phyloP scores from a whole-genome alignment of 225 moss, liverwort and hornwort genomes.

The Climacium dendroides region DNA sequence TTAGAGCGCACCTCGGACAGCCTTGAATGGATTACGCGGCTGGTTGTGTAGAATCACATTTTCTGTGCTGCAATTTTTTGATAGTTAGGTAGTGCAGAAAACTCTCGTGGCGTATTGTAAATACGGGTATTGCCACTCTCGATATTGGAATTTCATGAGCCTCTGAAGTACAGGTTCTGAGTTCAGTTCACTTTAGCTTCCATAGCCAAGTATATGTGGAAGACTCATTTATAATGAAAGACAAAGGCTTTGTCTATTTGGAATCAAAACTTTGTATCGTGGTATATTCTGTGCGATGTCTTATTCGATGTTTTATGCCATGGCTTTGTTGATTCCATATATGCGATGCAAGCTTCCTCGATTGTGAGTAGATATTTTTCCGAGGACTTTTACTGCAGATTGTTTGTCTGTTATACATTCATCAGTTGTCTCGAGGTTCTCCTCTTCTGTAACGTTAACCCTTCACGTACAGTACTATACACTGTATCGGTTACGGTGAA shows the following conservation, averaged over 20 bases:
- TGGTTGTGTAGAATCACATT: not conserved
- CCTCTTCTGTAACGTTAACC: not conserved
- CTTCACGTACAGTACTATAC: not conserved
- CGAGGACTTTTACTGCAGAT: not conserved
- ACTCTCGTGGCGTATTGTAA: not conserved
- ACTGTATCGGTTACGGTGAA: not conserved
- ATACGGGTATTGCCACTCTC: conserved; percentile 10
- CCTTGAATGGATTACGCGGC: not conserved
- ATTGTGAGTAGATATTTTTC: not conserved
- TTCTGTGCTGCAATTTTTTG: not conserved
- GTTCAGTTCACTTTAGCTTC: conserved; percentile 4
- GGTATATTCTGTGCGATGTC: not conserved
- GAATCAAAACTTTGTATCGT: not conserved
- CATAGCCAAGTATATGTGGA: conserved; percentile 2
- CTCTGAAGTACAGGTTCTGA: conserved; percentile 12
- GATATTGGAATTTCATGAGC: not conserved
- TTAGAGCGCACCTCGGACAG: not conserved
- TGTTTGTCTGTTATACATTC: not conserved
- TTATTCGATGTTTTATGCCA: not conserved
- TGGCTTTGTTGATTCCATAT: not conserved
- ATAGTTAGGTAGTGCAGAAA: not conserved
- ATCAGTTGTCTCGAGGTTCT: not conserved
- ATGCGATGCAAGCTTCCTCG: not conserved
- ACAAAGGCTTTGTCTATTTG: not conserved
- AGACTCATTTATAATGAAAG: conserved; percentile 7